phyloP scores from a whole-genome alignment of 306 rosid species.

The Prunus persica region Prunus_persica_NCBIv2 NC_034013.1:15558001-15558500 shows the following conservation, averaged over 20 bases:
- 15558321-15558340: background rate
- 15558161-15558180: background rate
- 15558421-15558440: slow-evolving; percentile 7
- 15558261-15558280: slow-evolving; percentile 9
- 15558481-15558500: background rate
- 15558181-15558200: background rate
- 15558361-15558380: background rate
- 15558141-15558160: no score
- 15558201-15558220: background rate
- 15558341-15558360: background rate
- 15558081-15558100: no score
- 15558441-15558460: background rate
- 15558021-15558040: no score
- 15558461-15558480: background rate
- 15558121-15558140: no score
- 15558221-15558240: slow-evolving; percentile 7
- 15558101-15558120: no score
- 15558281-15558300: slow-evolving; percentile 15
- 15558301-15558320: background rate
- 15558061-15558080: no score
- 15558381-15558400: background rate
- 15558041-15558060: no score
- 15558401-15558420: background rate
- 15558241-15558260: background rate
- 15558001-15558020: no score